phyloP scores from a whole-genome alignment of 2,329 filamentous ascomycete genomes.

The Trichoderma arundinaceum region DNA sequence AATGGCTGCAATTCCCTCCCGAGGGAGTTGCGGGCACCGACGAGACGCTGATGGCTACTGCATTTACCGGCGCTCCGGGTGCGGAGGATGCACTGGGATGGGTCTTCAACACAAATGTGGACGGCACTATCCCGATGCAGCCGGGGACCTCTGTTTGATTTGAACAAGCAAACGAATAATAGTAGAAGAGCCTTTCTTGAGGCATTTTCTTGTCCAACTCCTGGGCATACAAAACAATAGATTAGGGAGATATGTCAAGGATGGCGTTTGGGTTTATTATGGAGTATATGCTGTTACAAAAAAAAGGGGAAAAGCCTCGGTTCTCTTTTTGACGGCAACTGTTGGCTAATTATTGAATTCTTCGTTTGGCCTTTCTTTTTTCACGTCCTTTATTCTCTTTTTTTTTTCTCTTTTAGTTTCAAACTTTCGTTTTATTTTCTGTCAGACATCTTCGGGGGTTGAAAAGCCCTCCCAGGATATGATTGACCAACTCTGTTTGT shows the following conservation, averaged over 20 bases:
- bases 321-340: neutral
- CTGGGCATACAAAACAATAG: neutral
- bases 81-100: conserved; percentile 41
- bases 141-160: neutral
- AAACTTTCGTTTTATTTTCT: neutral
- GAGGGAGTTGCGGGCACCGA: conserved; percentile 52
- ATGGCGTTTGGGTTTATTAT: conserved; percentile 11
- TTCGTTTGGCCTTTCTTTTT: neutral
- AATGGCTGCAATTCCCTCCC: conserved; percentile 63
- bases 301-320: conserved; percentile 5
- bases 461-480: neutral
- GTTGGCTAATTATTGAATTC: neutral
- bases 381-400: neutral
- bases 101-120: conserved; percentile 40
- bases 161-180: neutral
- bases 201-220: neutral
- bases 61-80: conserved; percentile 40
- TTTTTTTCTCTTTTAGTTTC: neutral
- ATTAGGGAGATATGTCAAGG: conserved; percentile 4
- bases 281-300: neutral
- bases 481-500: conserved; percentile 10
- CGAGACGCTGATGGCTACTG: conserved; percentile 46
- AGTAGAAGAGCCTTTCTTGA: neutral
- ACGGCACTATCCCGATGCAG: conserved; percentile 24
- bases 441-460: neutral